Evolutionary conservation across 2,329 filamentous ascomycete genomes (phyloP).

Genomic region (Exophiala aquamarina): DNA sequence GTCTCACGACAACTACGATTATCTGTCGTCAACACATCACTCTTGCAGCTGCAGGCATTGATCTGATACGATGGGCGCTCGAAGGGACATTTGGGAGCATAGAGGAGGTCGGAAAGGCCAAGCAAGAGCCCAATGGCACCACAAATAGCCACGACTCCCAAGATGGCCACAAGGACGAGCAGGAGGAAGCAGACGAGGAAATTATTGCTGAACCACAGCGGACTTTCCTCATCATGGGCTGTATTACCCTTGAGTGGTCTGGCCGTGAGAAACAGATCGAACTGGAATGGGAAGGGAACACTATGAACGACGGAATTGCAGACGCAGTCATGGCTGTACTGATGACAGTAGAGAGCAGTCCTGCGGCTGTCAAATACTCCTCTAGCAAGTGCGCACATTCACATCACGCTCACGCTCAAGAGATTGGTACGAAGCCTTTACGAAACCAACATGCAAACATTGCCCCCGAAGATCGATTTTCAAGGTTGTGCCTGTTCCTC

Average conservation of each 20-base stretch:
- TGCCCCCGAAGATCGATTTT: constrained; percentile 72
- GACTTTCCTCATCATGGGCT: constrained; percentile 78
- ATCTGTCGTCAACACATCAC: constrained; percentile 88
- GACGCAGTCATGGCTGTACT: constrained; percentile 94
- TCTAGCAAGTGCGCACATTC: constrained; percentile 62
- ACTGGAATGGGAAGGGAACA: constrained; percentile 96
- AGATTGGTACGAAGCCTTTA: constrained; percentile 7
- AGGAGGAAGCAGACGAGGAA: constrained; percentile 48
- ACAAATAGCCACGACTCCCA: constrained; percentile 30
- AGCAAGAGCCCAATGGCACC: constrained; percentile 18
- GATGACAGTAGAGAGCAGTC: constrained; percentile 87
- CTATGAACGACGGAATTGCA: constrained; percentile 97
- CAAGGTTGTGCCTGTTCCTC: constrained; percentile 89
- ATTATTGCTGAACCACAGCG: constrained; percentile 37
- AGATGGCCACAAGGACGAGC: constrained; percentile 40
- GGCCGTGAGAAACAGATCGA: constrained; percentile 74
- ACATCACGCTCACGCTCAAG: constrained; percentile 37
- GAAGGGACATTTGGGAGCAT: constrained; percentile 92
- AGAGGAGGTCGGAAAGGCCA: constrained; percentile 48
- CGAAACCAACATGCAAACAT: constrained; percentile 74
- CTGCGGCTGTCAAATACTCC: constrained; percentile 76
- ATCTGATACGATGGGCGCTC: constrained; percentile 89
- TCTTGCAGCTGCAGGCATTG: constrained; percentile 82
- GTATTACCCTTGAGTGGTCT: constrained; percentile 76
- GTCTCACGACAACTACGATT: constrained; percentile 93